Conservation (phyloP, 768 basidiomycete species). For the Lentinula detonsa region DNA sequence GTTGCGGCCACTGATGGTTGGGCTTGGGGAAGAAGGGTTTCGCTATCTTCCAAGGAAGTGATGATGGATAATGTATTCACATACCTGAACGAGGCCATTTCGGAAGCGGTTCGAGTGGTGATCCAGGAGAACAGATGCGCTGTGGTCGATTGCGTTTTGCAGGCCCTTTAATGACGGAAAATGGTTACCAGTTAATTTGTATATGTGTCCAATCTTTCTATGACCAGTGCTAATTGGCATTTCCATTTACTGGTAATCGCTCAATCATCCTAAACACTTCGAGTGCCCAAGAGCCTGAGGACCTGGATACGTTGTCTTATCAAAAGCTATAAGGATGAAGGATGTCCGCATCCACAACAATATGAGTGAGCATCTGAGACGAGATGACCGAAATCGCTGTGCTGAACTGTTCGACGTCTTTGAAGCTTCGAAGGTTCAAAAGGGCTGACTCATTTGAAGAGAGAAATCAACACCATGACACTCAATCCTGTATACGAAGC, state of each 20-base stretch:
- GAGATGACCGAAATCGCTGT: not conserved
- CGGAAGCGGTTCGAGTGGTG: conserved; percentile 51
- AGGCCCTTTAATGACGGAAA: conserved; percentile 24
- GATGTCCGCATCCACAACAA: not conserved
- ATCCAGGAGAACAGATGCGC: conserved; percentile 55
- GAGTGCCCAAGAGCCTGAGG: not conserved
- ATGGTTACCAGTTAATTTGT: not conserved
- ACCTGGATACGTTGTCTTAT: not conserved
- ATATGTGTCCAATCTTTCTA: not conserved
- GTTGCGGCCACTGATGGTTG: conserved; percentile 65
- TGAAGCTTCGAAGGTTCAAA: not conserved
- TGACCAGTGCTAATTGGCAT: not conserved
- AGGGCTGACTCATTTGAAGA: not conserved
- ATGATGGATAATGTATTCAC: conserved; percentile 9
- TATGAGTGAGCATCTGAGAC: not conserved
- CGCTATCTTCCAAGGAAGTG: conserved; percentile 1
- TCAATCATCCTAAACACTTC: not conserved
- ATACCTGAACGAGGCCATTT: conserved; percentile 23
- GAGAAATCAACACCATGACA: not conserved
- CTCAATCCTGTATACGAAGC: conserved; percentile 16
- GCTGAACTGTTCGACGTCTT: not conserved
- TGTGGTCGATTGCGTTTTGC: conserved; percentile 56
- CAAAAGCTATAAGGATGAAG: not conserved
- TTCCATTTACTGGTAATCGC: not conserved
- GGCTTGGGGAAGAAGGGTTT: conserved; percentile 46